Base-by-base conservation (phyloP, 2,329 filamentous ascomycete species). In the Hypoxylon sp. region DNA sequence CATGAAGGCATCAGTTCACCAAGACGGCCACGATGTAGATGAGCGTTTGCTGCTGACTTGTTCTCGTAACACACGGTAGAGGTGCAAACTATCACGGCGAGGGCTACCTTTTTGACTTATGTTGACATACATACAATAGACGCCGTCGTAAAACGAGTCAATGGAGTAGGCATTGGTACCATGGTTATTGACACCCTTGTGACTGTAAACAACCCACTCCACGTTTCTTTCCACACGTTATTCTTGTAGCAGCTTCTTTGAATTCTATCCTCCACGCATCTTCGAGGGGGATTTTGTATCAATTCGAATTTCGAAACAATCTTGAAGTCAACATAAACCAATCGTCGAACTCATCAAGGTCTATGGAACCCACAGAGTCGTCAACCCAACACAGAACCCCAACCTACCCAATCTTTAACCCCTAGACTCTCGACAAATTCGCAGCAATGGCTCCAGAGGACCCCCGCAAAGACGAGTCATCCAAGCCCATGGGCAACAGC, bases 361-460 rank as follows among this genome's bases (percentile, higher is more conserved):
- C 10, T 31, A 33, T 31, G 11, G n/a, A 25, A 37, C 20, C 2
- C 27, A 25, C 55, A 44, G 44, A 31, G 17, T 58, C 30, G 40
- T 58, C 10, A 37, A 35, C 14, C 2, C 25, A 7, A 14, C 35
- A 58, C 44, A 49, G 11, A 25, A 51, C 33, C 57, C 20, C 10
- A 27, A 2, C 46, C 13, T 60, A 48, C 33, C n/a, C 10, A 10
- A 20, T 8, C 20, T 50, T 31, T 33, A 33, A 3, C 44, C 2
- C 10, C 35, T 11, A 10, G 1, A 8, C 33, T 10, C 33, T 10
- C 20, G 33, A 50, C 31, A 31, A 42, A 17, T 14, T 61, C 25
- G 10, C 50, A 11, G 51, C 42, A 5, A 57, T 63, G 61, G 50
- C 33, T 6, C 56, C 54, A 57, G n/a, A 53, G 20, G 31, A 20